Conservation (phyloP, 169 alveolate species). For the Eimeria acervulina region DNA sequence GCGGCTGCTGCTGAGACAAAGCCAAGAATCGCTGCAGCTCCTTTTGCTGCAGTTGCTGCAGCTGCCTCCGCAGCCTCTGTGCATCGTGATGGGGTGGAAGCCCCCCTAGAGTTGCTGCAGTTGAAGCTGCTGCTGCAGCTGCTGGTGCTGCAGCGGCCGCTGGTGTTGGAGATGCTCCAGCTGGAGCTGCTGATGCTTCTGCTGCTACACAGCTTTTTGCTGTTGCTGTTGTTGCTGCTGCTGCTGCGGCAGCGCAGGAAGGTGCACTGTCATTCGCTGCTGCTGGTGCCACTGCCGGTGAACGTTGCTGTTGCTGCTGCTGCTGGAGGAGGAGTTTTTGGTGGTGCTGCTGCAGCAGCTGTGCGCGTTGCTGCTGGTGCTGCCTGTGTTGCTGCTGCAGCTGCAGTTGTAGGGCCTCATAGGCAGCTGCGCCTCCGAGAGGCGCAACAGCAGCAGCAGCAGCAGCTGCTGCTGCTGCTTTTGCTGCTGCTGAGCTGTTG, state of each 20-base stretch:
- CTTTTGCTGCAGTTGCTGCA: conserved; percentile 62
- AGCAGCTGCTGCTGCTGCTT: conserved; percentile 16
- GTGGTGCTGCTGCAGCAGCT: conserved; percentile 3
- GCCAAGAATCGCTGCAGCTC: conserved; percentile 66
- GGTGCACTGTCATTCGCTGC: neutral
- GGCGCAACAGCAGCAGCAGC: conserved; percentile 8
- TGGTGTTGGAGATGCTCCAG: neutral
- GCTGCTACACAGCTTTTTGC: neutral
- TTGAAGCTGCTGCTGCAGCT: conserved; percentile 31
- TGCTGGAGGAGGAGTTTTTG: neutral
- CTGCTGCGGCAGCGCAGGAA: neutral
- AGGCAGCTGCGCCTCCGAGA: neutral
- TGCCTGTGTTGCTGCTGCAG: conserved; percentile 12
- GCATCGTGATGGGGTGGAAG: conserved; percentile 24
- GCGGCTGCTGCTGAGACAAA: conserved; percentile 48
- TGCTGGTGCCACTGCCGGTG: neutral
- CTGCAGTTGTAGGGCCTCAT: conserved; percentile 17
- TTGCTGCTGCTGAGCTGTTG: conserved; percentile 21
- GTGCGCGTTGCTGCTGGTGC: neutral
- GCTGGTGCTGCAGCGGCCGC: conserved; percentile 13
- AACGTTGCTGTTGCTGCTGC: neutral
- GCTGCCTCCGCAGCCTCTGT: conserved; percentile 59
- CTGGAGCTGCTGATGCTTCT: neutral
- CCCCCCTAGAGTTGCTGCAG: conserved; percentile 44
- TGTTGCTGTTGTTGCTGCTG: neutral